phyloP scores from a whole-genome alignment of 2,329 filamentous ascomycete species.

The Cercospora sp. region DNA sequence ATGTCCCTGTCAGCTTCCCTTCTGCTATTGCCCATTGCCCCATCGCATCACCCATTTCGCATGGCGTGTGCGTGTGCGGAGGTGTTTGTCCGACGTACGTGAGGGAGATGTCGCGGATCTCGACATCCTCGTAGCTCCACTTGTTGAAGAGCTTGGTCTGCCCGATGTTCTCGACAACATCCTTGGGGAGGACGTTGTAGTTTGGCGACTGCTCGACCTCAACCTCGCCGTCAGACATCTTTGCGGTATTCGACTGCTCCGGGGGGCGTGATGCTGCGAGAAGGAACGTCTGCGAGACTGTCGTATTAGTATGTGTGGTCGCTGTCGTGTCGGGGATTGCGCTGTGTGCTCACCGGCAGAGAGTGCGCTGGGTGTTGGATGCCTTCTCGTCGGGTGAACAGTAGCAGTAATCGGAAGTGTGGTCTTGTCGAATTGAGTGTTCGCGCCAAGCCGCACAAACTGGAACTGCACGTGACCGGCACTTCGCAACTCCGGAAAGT shows the following conservation, averaged over 20 bases:
- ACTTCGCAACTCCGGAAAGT: neutral
- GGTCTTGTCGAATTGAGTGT: slow-evolving; percentile 1
- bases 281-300: slow-evolving; percentile 11
- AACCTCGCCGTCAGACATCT: slow-evolving; percentile 96
- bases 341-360: slow-evolving; percentile 12
- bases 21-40: slow-evolving; percentile 21
- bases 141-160: slow-evolving; percentile 97
- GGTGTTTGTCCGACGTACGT: slow-evolving; percentile 67
- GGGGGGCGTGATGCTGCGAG: slow-evolving; percentile 10
- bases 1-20: slow-evolving; percentile 29
- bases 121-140: slow-evolving; percentile 98
- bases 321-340: neutral
- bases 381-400: slow-evolving; percentile 14
- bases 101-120: slow-evolving; percentile 99
- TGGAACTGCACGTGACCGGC: neutral
- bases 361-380: slow-evolving; percentile 16
- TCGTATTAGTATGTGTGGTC: slow-evolving; percentile 8
- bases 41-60: neutral
- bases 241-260: slow-evolving; percentile 38
- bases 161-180: slow-evolving; percentile 84
- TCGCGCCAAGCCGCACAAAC: slow-evolving; percentile 6
- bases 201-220: slow-evolving; percentile 84
- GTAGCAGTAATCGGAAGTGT: slow-evolving; percentile 12
- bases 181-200: slow-evolving; percentile 87
- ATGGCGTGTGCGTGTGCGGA: slow-evolving; percentile 3